Evolutionary conservation across 345 rosid species (phyloP).

Genomic region (Populus deltoides): DNA sequence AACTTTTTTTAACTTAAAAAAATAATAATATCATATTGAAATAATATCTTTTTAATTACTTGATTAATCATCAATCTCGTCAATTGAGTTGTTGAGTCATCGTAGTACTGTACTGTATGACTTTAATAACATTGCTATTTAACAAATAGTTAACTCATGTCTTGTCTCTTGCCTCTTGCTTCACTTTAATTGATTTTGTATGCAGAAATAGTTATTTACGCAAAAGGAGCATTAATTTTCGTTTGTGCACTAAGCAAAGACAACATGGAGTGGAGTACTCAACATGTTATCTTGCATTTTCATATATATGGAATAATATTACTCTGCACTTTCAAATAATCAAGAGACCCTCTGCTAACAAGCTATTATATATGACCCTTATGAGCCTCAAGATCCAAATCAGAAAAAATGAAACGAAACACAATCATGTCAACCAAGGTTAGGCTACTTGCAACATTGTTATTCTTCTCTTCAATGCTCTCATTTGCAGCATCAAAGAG

Average conservation of each 20-base stretch:
- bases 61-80: too few species aligned
- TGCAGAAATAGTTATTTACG: too few species aligned
- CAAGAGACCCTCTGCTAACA: constrained; percentile 13
- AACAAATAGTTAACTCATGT: too few species aligned
- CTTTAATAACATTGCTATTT: too few species aligned
- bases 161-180: background rate
- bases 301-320: constrained; percentile 17
- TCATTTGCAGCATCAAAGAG: constrained; percentile 17
- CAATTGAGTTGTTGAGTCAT: too few species aligned
- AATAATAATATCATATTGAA: too few species aligned
- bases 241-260: constrained; percentile 26
- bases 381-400: constrained; percentile 9
- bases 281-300: constrained; percentile 25
- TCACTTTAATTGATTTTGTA: background rate
- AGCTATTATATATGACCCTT: constrained; percentile 15
- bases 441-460: constrained; percentile 17
- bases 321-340: constrained; percentile 23
- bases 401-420: background rate
- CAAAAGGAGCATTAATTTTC: background rate
- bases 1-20: too few species aligned
- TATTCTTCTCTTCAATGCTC: constrained; percentile 27
- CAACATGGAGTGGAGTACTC: constrained; percentile 12
- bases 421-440: constrained; percentile 20
- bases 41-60: too few species aligned
- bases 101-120: too few species aligned